Evolutionary conservation across 2,329 filamentous ascomycete genomes (phyloP).

Genomic region (Dactylellina cionopaga): DNA sequence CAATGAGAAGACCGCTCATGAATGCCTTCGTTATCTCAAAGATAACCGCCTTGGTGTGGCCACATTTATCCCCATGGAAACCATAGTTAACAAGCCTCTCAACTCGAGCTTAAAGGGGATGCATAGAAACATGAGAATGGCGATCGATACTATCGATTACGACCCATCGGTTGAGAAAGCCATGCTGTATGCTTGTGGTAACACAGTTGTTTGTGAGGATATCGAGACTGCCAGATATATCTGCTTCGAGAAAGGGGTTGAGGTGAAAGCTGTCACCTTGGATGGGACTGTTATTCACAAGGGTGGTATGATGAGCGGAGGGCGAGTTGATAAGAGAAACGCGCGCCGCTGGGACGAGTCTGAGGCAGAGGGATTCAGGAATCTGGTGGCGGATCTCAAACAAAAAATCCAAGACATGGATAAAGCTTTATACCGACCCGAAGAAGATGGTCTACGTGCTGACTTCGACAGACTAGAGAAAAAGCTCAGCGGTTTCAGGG

Average conservation of each 20-base stretch:
- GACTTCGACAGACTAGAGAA: conserved; percentile 84
- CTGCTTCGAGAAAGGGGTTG: conserved; percentile 83
- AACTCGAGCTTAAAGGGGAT: conserved; percentile 92
- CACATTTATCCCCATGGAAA: conserved; percentile 95
- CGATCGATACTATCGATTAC: conserved; percentile 96
- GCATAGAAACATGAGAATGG: conserved; percentile 81
- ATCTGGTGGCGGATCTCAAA: conserved; percentile 71
- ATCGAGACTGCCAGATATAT: conserved; percentile 87
- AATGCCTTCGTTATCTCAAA: conserved; percentile 93
- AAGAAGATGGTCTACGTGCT: conserved; percentile 82
- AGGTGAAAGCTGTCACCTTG: conserved; percentile 92
- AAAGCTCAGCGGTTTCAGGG: conserved; percentile 74
- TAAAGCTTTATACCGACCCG: conserved; percentile 75
- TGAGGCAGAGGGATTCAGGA: conserved; percentile 80
- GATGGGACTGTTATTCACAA: conserved; percentile 98
- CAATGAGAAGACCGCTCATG: conserved; percentile 89
- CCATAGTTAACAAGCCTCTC: conserved; percentile 91
- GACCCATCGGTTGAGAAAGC: conserved; percentile 87
- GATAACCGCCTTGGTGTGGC: conserved; percentile 87
- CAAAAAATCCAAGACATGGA: conserved; percentile 78
- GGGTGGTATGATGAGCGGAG: conserved; percentile 94
- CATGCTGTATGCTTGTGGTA: conserved; percentile 93
- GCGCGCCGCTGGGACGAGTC: conserved; percentile 88
- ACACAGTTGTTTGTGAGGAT: conserved; percentile 91
- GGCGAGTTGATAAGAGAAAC: conserved; percentile 78